Conservation (phyloP, 805 yeast species). For the Ogataea methylovora region DNA sequence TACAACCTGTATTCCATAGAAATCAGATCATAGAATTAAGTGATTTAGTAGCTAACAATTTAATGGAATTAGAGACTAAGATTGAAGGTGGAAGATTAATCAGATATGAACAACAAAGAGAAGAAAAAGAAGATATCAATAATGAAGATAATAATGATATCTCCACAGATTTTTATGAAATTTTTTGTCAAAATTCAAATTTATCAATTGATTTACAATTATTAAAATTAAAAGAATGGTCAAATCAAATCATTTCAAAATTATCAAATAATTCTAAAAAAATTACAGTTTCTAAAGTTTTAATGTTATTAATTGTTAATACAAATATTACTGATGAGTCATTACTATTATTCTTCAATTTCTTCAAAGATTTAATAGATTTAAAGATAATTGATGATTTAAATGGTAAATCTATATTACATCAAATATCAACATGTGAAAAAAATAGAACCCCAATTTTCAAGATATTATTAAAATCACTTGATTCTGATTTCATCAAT, state of each 20-base stretch:
- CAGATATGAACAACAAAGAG: not conserved
- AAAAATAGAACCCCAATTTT: slow-evolving; percentile 18
- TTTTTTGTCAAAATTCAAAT: slow-evolving; percentile 26
- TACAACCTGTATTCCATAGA: slow-evolving; percentile 93
- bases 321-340: slow-evolving; percentile 59
- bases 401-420: slow-evolving; percentile 67
- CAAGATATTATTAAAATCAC: slow-evolving; percentile 16
- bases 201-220: slow-evolving; percentile 27
- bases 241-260: slow-evolving; percentile 37
- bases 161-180: slow-evolving; percentile 54
- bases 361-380: slow-evolving; percentile 50
- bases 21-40: slow-evolving; percentile 78
- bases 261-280: slow-evolving; percentile 31
- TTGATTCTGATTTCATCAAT: slow-evolving; percentile 12
- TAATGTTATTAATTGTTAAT: slow-evolving; percentile 59
- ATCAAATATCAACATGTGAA: slow-evolving; percentile 44
- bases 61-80: slow-evolving; percentile 70
- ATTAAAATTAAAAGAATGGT: slow-evolving; percentile 24
- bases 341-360: slow-evolving; percentile 38
- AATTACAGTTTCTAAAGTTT: slow-evolving; percentile 58
- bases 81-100: slow-evolving; percentile 30
- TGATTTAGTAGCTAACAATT: slow-evolving; percentile 60
- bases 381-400: slow-evolving; percentile 62
- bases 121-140: slow-evolving; percentile 2
- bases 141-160: slow-evolving; percentile 51